A percentile compares a stretch with the other conserved stretches of the same genome.
Evolutionary conservation across 192 early-diverging fungal species (phyloP).

Genomic region (Linnemannia schmuckeri): DNA sequence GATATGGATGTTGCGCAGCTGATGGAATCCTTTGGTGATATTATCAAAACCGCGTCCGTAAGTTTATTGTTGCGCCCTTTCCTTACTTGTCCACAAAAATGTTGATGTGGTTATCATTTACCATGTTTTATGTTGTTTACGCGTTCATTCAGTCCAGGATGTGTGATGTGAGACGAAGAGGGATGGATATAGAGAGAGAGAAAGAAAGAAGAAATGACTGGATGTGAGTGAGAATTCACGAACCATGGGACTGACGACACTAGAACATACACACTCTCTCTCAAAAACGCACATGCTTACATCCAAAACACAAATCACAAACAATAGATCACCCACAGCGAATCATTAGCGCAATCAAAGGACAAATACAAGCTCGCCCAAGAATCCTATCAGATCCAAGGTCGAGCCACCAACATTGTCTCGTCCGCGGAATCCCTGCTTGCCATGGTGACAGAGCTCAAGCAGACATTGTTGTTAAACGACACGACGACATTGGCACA

Average conservation of each 20-base stretch:
- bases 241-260: background rate
- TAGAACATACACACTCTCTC: background rate
- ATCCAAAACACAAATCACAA: background rate
- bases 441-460: constrained; percentile 63
- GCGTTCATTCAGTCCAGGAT: background rate
- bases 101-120: background rate
- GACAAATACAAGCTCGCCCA: constrained; percentile 70
- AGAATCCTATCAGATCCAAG: constrained; percentile 70
- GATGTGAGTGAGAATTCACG: background rate
- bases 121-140: constrained; percentile 11
- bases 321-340: constrained; percentile 41
- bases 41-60: constrained; percentile 65
- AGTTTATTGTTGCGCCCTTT: background rate
- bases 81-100: background rate
- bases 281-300: background rate
- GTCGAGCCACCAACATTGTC: constrained; percentile 66
- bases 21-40: constrained; percentile 67
- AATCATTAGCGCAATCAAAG: constrained; percentile 54
- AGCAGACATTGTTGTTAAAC: constrained; percentile 64
- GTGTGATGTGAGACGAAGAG: background rate
- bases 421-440: constrained; percentile 64
- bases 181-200: too few species aligned
- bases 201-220: background rate
- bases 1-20: constrained; percentile 63
- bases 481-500: constrained; percentile 62